Evolutionary conservation across 176 grass and related monocot genomes (phyloP), one percentile per base, ranked within the genome.

Genomic region (Cenchrus americanus): DNA sequence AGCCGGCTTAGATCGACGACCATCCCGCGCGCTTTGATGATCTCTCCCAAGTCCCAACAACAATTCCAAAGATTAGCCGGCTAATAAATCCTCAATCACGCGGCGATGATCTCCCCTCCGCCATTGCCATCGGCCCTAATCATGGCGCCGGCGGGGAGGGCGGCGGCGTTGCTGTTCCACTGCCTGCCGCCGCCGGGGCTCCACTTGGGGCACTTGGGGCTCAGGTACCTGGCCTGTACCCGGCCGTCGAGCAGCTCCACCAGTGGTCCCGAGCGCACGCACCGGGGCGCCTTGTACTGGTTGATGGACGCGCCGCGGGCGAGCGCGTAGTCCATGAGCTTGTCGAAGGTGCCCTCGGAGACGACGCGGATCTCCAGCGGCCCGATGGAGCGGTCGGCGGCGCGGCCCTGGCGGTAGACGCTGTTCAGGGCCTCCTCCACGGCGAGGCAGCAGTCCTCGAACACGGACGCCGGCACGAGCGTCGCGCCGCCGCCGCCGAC

Each of bases 271-370:
- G 89, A 52, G 19, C 62, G 84, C 84, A 88, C 86, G 87, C 93
- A 95, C 65, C 93, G 71, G 3, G 93, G 93, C 60, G 87, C 88
- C 85, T 95, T 95, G 93, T 90, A 95, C 80, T 95, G 90, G 79
- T 89, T 95, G 85, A 88, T 89, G 59, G 93, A 85, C 3, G 85
- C 79, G 60, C 93, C 90, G 17, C 91, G 78, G 40, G 83, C 78
- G 70, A 92, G 77, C 76, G 83, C 90, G 76, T 84, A 71, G 85
- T 95, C 93, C 93, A 95, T 84, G 49, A 95, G 84, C 71, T 90
- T 90, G 48, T 85, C 69, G 70, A 95, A 95, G 2, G 88, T 92
- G 65, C 85, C 93, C 13, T 66, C 57, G 14, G 65, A 55, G 10
- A 95, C 90, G 5, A 95, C 85, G 13, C 93, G 82, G 41, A 95